Base-by-base conservation (phyloP, 306 rosid genomes). In the Glycine latifolia region DNA sequence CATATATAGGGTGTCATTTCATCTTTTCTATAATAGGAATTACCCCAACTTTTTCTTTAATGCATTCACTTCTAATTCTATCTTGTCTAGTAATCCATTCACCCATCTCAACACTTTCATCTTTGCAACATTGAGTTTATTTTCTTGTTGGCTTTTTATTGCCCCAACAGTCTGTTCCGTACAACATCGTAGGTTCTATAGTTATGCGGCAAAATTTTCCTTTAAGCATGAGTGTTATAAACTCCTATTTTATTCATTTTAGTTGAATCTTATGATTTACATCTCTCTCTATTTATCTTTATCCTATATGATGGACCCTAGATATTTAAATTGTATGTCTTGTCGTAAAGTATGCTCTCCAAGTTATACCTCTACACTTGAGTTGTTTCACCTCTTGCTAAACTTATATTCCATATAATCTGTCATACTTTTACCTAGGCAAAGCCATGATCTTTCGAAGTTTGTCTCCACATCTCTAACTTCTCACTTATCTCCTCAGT, bases 401-500 rank as follows among this genome's bases (percentile, higher is more conserved):
- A 63, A 35, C 69, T 35, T 63, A 35, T 46, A 35, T 33, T 35
- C 8, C 47, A 6, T 63, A 13, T 35, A 63, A 17, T 33, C 0
- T 10, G 14, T 61, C 10, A 10, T 63, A 33, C 10, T 63, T 56
- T 16, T 15, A 7, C 17, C 10, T 35, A 61, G 4, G 43, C 16
- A 63, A 62, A 63, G 69, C 4, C 67, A 60, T 63, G 46, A 63
- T 63, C 41, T 63, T 33, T 33, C 69, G 35, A 26, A 26, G 31
- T 26, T 26, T 26, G 31, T 26, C 31, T 26, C 31, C 31, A 26
- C 2, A 26, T 26, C 31, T 26, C 31, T 6, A 63, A 63, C 39
- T 61, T 31, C 67, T 11, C 67, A 11, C 12, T 31, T 26, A 61
- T 33, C 10, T 56, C 10, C 33, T 16, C 62, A 6, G 31, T 56